phyloP scores from a whole-genome alignment of 2,329 filamentous ascomycete species.

The Phymatotrichopsis omnivora region DNA sequence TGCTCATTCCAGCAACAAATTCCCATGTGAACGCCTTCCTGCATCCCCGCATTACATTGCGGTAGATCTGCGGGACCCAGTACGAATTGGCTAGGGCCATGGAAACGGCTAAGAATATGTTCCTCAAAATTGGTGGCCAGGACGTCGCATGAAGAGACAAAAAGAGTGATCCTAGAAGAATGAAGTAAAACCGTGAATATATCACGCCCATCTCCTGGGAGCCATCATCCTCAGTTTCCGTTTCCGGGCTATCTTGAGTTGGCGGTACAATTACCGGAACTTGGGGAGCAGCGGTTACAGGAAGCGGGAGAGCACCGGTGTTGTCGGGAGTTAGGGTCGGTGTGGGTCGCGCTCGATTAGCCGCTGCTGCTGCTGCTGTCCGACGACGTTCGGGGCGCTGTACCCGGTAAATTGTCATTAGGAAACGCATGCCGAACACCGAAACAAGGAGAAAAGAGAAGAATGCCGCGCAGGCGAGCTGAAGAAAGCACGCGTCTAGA shows the following conservation, averaged over 20 bases:
- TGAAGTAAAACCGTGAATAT: constrained; percentile 48
- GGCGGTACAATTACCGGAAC: constrained; percentile 50
- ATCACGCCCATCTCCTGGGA: constrained; percentile 42
- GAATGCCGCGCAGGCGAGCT: constrained; percentile 30
- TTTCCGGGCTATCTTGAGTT: constrained; percentile 45
- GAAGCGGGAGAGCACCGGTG: constrained; percentile 23
- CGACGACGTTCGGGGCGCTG: constrained; percentile 29
- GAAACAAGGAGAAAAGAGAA: constrained; percentile 29
- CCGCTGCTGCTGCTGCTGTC: constrained; percentile 18
- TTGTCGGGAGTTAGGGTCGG: constrained; percentile 16
- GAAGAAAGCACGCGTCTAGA: constrained; percentile 27
- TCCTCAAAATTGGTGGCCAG: constrained; percentile 46
- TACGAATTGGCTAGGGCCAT: constrained; percentile 73
- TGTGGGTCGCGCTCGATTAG: constrained; percentile 17
- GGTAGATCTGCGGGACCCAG: constrained; percentile 84
- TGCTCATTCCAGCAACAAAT: constrained; percentile 75
- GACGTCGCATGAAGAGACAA: constrained; percentile 50
- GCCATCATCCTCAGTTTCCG: constrained; percentile 29
- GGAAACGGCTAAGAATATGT: constrained; percentile 52
- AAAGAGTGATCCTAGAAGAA: constrained; percentile 48
- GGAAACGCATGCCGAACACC: constrained; percentile 31
- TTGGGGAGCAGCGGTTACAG: constrained; percentile 32
- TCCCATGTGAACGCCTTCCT: constrained; percentile 70
- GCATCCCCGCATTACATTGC: constrained; percentile 50
- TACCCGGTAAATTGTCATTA: constrained; percentile 31